Conservation (phyloP, 352 stramenopile species). For the Globisporangium ultimum region DNA sequence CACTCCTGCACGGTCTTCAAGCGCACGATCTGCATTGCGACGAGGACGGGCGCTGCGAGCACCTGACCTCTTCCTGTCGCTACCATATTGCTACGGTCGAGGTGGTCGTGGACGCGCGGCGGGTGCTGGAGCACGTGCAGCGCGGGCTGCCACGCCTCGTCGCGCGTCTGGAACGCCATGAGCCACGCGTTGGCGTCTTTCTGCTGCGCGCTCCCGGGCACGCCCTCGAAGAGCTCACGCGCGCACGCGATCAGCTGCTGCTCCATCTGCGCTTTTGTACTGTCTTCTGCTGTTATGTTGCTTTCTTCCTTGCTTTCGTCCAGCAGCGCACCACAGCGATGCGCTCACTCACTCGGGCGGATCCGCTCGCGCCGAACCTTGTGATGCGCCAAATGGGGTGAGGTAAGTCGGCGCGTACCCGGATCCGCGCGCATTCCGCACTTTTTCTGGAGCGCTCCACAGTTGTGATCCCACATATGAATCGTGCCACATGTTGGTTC, state of each 20-base stretch:
- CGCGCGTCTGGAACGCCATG: conserved; percentile 51
- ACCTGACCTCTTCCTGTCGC: not conserved
- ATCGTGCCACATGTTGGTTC: not conserved
- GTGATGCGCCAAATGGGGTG: not conserved
- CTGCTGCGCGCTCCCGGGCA: conserved; percentile 47
- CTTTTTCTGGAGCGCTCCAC: not conserved
- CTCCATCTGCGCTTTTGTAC: conserved; percentile 22
- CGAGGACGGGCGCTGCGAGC: conserved; percentile 36
- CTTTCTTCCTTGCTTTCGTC: not conserved
- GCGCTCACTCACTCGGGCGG: not conserved
- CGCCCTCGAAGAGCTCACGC: conserved; percentile 64
- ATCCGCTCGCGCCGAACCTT: not conserved
- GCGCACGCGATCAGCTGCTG: conserved; percentile 57
- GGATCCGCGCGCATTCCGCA: not conserved
- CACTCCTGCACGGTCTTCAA: conserved; percentile 62
- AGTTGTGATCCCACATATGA: too few species aligned
- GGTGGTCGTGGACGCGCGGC: conserved; percentile 13
- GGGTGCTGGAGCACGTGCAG: conserved; percentile 50
- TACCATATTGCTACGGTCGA: too few species aligned
- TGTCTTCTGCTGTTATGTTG: not conserved
- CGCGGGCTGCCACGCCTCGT: conserved; percentile 54
- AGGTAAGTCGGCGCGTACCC: not conserved
- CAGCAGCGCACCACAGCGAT: too few species aligned
- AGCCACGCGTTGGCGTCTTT: conserved; percentile 66
- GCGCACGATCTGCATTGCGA: conserved; percentile 69